phyloP scores from a whole-genome alignment of 2,329 filamentous ascomycete species.

The Colletotrichum gigasporum region DNA sequence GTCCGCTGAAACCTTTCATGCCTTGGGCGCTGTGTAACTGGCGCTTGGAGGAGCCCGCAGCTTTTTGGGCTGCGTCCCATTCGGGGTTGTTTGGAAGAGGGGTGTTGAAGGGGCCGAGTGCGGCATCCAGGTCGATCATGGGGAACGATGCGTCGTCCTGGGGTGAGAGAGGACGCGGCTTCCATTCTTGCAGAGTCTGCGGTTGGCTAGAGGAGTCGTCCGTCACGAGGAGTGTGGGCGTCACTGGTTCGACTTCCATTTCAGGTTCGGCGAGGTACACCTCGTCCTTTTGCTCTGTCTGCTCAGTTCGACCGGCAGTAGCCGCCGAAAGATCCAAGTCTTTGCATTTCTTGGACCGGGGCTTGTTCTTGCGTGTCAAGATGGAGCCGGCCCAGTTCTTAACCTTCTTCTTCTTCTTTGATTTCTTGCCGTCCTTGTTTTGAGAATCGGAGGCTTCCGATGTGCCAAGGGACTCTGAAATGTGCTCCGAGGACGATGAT shows the following conservation, averaged over 20 bases:
- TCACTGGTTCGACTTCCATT: slow-evolving; percentile 40
- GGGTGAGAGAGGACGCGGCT: slow-evolving; percentile 45
- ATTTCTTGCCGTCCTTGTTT: slow-evolving; percentile 43
- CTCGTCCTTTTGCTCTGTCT: slow-evolving; percentile 35
- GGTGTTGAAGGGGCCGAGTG: slow-evolving; percentile 91
- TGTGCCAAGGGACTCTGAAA: slow-evolving; percentile 38
- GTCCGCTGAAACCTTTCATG: slow-evolving; percentile 73
- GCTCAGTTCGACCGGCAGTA: not conserved
- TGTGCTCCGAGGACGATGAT: slow-evolving; percentile 47
- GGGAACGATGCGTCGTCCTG: slow-evolving; percentile 71
- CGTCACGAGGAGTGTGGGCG: slow-evolving; percentile 52
- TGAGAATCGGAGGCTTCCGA: slow-evolving; percentile 40
- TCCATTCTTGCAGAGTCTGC: slow-evolving; percentile 43
- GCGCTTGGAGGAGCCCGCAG: slow-evolving; percentile 64
- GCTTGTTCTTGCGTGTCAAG: slow-evolving; percentile 69
- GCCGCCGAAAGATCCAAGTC: slow-evolving; percentile 21
- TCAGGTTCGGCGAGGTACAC: slow-evolving; percentile 37
- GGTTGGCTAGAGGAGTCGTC: slow-evolving; percentile 46
- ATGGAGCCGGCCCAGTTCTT: slow-evolving; percentile 77
- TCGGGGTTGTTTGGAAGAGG: slow-evolving; percentile 70
- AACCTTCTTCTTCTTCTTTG: slow-evolving; percentile 76
- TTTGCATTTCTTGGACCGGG: slow-evolving; percentile 48
- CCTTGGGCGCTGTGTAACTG: slow-evolving; percentile 81
- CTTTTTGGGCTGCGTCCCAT: slow-evolving; percentile 73
- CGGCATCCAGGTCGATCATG: slow-evolving; percentile 94